Evolutionary conservation across 371 early-diverging fungal species (phyloP).

Genomic region (Synchytrium microbalum): DNA sequence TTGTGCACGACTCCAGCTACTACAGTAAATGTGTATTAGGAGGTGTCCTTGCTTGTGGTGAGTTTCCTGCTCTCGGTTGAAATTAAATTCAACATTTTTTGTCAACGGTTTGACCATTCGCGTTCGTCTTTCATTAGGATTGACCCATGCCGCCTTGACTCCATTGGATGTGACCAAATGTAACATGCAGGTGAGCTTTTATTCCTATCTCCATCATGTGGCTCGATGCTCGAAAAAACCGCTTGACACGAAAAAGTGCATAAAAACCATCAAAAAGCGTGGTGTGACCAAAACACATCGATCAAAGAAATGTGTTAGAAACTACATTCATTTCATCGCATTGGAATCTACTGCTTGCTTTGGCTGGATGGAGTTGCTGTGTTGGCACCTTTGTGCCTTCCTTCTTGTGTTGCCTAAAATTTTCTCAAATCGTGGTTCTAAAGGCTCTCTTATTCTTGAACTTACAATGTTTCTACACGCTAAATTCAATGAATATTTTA

Average conservation of each 20-base stretch:
- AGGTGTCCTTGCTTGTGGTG: slow-evolving; percentile 60
- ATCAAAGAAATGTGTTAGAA: too few species aligned
- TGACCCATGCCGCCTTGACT: slow-evolving; percentile 60
- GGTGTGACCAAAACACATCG: too few species aligned
- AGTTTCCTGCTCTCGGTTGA: not conserved
- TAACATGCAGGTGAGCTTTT: slow-evolving; percentile 46
- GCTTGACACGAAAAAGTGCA: too few species aligned
- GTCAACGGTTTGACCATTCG: not conserved
- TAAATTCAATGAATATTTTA: too few species aligned
- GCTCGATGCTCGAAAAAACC: too few species aligned
- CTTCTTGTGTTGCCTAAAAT: too few species aligned
- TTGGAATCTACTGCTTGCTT: too few species aligned
- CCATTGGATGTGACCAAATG: slow-evolving; percentile 70
- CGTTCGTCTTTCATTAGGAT: not conserved
- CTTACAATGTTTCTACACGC: not conserved
- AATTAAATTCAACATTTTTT: not conserved
- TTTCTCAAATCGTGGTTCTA: not conserved
- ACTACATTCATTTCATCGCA: too few species aligned
- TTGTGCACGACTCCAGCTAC: slow-evolving; percentile 29
- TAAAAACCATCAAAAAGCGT: too few species aligned
- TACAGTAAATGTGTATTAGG: slow-evolving; percentile 34
- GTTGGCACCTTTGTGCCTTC: too few species aligned
- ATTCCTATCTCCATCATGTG: not conserved
- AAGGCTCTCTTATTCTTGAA: not conserved
- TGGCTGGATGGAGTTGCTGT: too few species aligned